Base-by-base conservation (phyloP, 306 rosid species). In the Sindora glabra region DNA sequence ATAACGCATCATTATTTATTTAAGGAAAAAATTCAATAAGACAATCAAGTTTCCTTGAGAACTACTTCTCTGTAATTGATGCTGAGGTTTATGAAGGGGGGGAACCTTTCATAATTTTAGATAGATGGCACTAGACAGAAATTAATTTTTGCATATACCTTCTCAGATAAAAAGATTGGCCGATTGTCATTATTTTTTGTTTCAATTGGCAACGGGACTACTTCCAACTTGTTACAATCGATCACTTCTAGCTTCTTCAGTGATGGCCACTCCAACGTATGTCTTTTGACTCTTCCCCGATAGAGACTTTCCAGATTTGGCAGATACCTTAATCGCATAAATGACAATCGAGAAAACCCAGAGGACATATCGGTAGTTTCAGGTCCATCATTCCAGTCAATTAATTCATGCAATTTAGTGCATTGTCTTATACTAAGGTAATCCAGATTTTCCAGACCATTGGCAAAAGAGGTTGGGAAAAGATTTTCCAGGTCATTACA, bases 281-380 rank as follows among this genome's bases (percentile, higher is more conserved):
- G 38, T 16, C 13, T 19, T n/a, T n/a, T n/a, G n/a, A n/a, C n/a
- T n/a, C n/a, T n/a, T 9, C 46, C 46, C 10, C 33, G 19, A 15
- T 25, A 48, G 44, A 62, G 33, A 1, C 34, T 2, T 32, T 30
- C 10, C 1, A 62, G 48, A 11, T 23, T 8, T 11, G 39, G 56
- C 11, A 62, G n/a, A 1, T 5, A 0, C 0, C 0, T 0, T 1
- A 62, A 45, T 3, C 0, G 0, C 11, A 62, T 0, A 12, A 0
- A 1, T 4, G 27, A 13, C 13, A 48, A 16, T 22, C 13, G 27
- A 16, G 68, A 56, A 6, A 62, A 33, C 33, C 6, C 42, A 33
- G 46, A 61, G 5, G 5, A 4, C 1, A 29, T 9, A 29, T 9
- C 8, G 34, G 5, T 32, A 11, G 33, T 6, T 10, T 30, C 12